Evolutionary conservation across 441 rosid species (phyloP), one percentile per base, ranked within the genome.

Genomic region (Populus hybrid): DNA sequence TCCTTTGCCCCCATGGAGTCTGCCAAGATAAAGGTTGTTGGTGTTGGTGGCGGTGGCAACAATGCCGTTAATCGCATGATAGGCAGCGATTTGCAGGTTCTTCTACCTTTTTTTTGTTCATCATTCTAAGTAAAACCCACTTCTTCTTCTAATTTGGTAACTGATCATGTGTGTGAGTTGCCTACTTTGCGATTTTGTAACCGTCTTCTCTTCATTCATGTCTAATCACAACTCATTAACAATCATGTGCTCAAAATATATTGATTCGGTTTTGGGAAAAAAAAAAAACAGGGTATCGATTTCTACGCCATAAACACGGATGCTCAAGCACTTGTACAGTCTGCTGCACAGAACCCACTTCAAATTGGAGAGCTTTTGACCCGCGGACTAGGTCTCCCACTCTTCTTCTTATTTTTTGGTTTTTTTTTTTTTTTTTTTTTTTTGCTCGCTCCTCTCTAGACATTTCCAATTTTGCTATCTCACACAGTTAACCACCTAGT

Each of bases 61-160:
- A 95, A 95, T 90, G 98, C 99, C 77, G 93, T 95, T 72, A 93
- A 95, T 84, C 94, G 98, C 53, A 95, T 95, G 99, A 92, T 93
- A 87, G 93, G 95, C 31, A 93, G 95, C 76, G 97, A 98, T 63
- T 86, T 95, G 77, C 98, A 92, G 88, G 99, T 95, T 69, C 35
- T 75, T 9, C n/a, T 38, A 4, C 2, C 29, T 16, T 40, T 14
- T 28, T n/a, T 9, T 56, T 61, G n/a, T 73, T 26, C 72, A 35
- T 35, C 23, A 35, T 78, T 45, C 72, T 36, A 33, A 59, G 36
- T 42, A 26, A 28, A 10, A 45, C 71, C 66, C 65, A 42, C 7
- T 29, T 71, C 6, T 10, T 40, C 45, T 71, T 45, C 71, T 4
- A 40, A 7, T 76, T 2, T 61, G 28, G 59, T 10, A 26, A 26